Evolutionary conservation across 1,284 basidiomycete genomes (phyloP).

Genomic region (Moesziomyces sp.): DNA sequence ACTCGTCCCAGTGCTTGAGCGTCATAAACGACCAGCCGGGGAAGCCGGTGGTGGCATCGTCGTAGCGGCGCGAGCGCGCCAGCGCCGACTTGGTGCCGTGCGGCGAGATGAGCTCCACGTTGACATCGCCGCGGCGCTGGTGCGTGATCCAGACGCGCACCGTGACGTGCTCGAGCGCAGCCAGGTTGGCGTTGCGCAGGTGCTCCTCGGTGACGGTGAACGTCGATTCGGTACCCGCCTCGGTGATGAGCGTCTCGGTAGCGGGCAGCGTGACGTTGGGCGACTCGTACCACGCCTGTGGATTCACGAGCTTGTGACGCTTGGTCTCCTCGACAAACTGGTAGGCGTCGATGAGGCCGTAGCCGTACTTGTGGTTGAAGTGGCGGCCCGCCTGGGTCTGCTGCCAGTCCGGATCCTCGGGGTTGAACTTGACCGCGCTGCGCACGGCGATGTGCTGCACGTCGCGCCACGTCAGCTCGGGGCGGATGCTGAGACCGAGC

Average conservation of each 20-base stretch:
- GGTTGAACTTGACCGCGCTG: conserved; percentile 83
- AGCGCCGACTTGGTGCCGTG: conserved; percentile 86
- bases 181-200: conserved; percentile 82
- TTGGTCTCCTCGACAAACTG: conserved; percentile 83
- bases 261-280: conserved; percentile 48
- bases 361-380: conserved; percentile 98
- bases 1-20: conserved; percentile 98
- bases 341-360: conserved; percentile 87
- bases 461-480: conserved; percentile 96
- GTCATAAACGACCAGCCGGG: conserved; percentile 98
- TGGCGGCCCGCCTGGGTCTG: conserved; percentile 79
- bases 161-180: conserved; percentile 90
- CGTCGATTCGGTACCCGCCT: conserved; percentile 77
- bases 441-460: conserved; percentile 89
- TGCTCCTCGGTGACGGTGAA: conserved; percentile 79
- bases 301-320: conserved; percentile 87
- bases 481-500: conserved; percentile 68
- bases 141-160: conserved; percentile 93
- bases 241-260: conserved; percentile 71
- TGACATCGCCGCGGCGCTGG: conserved; percentile 86
- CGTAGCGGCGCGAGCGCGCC: conserved; percentile 78
- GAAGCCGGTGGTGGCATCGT: conserved; percentile 79
- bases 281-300: conserved; percentile 80
- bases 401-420: conserved; percentile 95
- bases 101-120: conserved; percentile 88